Evolutionary conservation across 2,329 filamentous ascomycete genomes (phyloP), one percentile per base, ranked within the genome.

Genomic region (Gnomoniopsis sp.): DNA sequence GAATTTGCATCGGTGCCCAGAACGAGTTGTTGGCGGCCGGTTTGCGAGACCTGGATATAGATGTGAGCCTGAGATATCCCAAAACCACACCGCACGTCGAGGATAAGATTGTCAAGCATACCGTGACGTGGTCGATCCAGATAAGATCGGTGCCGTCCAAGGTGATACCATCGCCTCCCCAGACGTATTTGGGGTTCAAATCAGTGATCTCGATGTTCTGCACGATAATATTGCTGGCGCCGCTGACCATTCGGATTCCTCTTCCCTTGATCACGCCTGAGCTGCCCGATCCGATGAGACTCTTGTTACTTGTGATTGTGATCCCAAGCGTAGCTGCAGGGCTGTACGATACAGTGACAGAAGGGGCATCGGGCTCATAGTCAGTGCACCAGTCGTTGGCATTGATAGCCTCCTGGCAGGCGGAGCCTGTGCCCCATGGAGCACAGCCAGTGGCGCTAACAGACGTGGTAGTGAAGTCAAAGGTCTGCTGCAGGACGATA

Each of bases 391-490:
- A 84, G 65, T 76, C 67, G 68, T 85, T 72, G 72, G 82, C 74
- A 73, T 86, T 83, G 69, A 88, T 86, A 63, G 84, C 81, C 48
- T 78, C 66, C 74, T 88, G 84, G 71, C 85, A 84, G n/a, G 61
- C 71, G 2, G 78, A 72, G 17, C 69, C 77, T 30, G 80, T 83
- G 46, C 81, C 83, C 71, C 78, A 84, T 21, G 84, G 84, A 17
- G 83, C 79, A 65, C 85, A 88, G 21, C 84, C 84, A 14, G 75
- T 77, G 46, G 70, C 77, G 30, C 75, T 80, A 6, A 73, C 74
- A 2, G 75, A 82, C 8, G 76, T 77, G 41, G 75, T 77, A 34
- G 74, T 79, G 74, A 84, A 86, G 72, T 84, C 79, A 66, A 81
- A 79, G 46, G 75, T 77, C 68, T 84, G 81, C 68, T 79, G 77